These are phyloP conservation scores for Podospora conica DNA, from an alignment of 495 filamentous ascomycete genomes.

Conservation along the genomic window DNA sequence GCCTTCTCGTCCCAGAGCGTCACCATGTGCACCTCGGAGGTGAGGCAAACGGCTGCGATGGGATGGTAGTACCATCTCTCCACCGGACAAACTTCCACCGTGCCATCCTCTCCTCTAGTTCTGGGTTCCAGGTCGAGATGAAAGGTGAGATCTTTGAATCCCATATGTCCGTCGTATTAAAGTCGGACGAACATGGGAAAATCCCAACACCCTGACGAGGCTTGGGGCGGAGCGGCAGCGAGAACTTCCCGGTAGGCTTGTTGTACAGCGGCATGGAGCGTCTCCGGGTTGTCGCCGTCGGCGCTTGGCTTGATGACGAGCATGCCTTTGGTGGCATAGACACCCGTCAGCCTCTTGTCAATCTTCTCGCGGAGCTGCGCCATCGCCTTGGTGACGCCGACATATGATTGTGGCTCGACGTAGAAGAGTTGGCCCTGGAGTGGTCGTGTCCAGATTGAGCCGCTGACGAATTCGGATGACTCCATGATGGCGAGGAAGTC, in stretches of 20 bases:
- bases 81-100: background rate
- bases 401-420: background rate
- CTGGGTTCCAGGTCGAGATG: background rate
- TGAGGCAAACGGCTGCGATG: background rate
- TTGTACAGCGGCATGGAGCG: background rate
- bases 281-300: background rate
- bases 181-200: background rate
- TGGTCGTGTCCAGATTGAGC: background rate
- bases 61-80: background rate
- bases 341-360: background rate
- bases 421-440: background rate
- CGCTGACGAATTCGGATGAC: background rate
- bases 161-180: background rate
- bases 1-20: background rate
- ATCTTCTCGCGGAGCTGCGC: background rate
- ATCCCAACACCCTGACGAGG: background rate
- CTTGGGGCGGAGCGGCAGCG: background rate
- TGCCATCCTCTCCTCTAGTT: background rate
- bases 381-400: background rate
- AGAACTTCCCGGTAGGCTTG: background rate
- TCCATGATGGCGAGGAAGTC: background rate
- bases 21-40: background rate
- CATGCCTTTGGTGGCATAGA: background rate
- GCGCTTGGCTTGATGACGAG: background rate
- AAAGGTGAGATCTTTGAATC: background rate